Evolutionary conservation across 257 asterid species (phyloP).

Genomic region (Solanum tarijense): DNA sequence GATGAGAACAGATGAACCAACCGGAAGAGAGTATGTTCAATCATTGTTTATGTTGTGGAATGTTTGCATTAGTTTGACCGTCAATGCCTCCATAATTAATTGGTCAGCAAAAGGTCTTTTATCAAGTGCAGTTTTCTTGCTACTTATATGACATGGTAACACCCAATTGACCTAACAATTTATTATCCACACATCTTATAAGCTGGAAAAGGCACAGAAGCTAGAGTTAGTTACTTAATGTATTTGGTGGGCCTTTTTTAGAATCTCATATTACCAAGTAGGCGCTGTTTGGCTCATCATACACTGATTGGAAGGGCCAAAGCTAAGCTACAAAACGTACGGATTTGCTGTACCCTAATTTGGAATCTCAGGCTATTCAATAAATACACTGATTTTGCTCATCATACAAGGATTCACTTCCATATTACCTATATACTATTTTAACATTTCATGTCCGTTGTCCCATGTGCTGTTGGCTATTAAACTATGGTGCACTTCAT

Average conservation of each 20-base stretch:
- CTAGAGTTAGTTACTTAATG: background rate
- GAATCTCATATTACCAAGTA: background rate
- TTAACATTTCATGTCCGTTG: background rate
- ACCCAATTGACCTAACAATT: background rate
- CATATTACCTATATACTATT: background rate
- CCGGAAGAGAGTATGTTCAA: background rate
- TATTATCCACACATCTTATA: background rate
- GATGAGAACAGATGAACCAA: background rate
- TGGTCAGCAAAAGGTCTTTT: background rate
- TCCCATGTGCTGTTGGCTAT: background rate
- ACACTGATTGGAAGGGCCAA: background rate
- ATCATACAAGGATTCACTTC: background rate
- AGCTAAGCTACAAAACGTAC: background rate
- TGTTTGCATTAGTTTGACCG: background rate
- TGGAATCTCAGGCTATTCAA: background rate
- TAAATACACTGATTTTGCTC: background rate
- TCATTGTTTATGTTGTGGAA: background rate
- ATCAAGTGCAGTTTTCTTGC: background rate
- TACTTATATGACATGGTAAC: background rate
- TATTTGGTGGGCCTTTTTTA: background rate
- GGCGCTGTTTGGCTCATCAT: background rate
- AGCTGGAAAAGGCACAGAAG: background rate
- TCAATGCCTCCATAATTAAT: background rate
- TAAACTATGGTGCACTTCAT: background rate
- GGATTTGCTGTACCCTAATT: background rate